Percentiles rank a stretch among this genome's conserved stretches.
These are phyloP conservation scores for Piromyces finnis DNA, from an alignment of 192 early-diverging fungal genomes.

Conservation along the genomic window DNA sequence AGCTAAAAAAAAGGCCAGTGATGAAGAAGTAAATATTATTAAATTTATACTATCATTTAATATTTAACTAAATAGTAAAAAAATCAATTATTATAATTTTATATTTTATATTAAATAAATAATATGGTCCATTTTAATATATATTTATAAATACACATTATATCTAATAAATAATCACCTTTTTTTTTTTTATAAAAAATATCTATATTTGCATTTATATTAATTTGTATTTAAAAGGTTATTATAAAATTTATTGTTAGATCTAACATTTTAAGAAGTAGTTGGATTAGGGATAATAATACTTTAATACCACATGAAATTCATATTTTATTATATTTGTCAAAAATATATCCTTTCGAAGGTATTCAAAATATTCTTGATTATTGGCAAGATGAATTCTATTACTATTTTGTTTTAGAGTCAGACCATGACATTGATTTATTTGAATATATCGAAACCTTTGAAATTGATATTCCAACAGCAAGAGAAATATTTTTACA, in stretches of 20 bases:
- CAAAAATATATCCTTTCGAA: not conserved
- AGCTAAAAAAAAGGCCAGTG: slow-evolving; percentile 24
- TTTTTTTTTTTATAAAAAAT: too few relatives aligned
- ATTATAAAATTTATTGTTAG: not conserved
- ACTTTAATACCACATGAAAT: not conserved
- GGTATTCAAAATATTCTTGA: not conserved
- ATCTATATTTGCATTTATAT: too few relatives aligned
- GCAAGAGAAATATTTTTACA: not conserved
- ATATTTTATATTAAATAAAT: too few relatives aligned
- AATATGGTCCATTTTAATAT: too few relatives aligned
- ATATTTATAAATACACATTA: too few relatives aligned
- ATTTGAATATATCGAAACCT: not conserved
- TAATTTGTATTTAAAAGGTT: not conserved
- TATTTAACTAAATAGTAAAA: too few relatives aligned
- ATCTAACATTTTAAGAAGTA: not conserved
- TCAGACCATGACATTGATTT: not conserved
- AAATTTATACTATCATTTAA: too few relatives aligned
- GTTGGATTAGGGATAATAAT: not conserved
- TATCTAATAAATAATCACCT: too few relatives aligned
- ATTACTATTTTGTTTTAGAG: not conserved
- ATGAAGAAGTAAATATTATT: slow-evolving; percentile 11
- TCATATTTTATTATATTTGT: not conserved
- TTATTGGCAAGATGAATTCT: not conserved
- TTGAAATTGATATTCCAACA: not conserved
- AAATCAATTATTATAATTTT: too few relatives aligned